Evolutionary conservation across 129 eudicot genomes (phyloP).

Genomic region (Flaveria robusta): DNA sequence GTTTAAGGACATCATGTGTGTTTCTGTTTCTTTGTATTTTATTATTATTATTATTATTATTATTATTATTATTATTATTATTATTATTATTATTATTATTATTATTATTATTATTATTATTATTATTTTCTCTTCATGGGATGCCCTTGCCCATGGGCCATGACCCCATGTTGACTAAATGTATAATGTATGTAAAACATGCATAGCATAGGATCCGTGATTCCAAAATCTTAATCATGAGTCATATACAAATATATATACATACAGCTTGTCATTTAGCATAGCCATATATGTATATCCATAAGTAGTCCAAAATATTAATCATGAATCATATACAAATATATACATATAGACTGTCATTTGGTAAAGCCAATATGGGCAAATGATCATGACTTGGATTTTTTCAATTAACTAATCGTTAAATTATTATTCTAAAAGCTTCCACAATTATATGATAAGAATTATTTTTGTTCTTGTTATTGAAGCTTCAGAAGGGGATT

Average conservation of each 20-base stretch:
- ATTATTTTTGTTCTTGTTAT: not conserved
- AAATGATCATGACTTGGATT: conserved; percentile 17
- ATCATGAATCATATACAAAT: conserved; percentile 9
- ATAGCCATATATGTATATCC: not conserved
- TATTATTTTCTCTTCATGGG: conserved; percentile 1
- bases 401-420: not conserved
- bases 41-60: not conserved
- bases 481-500: not conserved
- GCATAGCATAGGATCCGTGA: conserved; percentile 29
- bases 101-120: no score
- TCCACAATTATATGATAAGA: not conserved
- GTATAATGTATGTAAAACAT: conserved; percentile 25
- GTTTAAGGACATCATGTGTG: conserved; percentile 39
- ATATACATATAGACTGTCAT: not conserved
- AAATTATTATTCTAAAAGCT: not conserved
- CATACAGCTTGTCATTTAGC: not conserved
- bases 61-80: no score
- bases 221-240: conserved; percentile 19
- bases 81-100: no score
- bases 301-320: not conserved
- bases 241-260: not conserved
- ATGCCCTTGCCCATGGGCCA: conserved; percentile 10
- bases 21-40: conserved; percentile 17
- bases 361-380: conserved; percentile 16
- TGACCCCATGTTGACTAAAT: conserved; percentile 29